Evolutionary conservation across 768 basidiomycete species (phyloP), one percentile per base, ranked within the genome.

Genomic region (Lentinus tigrinus): DNA sequence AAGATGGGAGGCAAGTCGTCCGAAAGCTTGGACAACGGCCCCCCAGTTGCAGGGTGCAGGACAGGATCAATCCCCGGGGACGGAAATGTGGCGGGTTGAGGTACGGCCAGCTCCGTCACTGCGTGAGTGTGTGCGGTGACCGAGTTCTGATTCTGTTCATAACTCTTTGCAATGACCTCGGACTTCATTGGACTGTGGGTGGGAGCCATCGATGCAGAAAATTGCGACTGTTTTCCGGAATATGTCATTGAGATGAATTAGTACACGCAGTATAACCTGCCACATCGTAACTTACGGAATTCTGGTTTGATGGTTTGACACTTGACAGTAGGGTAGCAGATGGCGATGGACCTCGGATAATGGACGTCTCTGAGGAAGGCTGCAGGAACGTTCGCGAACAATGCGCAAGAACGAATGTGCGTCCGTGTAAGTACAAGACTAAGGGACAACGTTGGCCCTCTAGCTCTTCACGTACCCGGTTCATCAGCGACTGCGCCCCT

Each of bases 401-500:
- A 8, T 6, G 24, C 21, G 14, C 19, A 24, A 9, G 21, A 14
- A 7, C 24, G 13, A 23, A 21, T n/a, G 10, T 6, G 10, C 43
- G 39, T 17, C 6, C 19, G 39, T 40, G 14, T 16, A 3, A 16
- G 14, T 17, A 16, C 17, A 13, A 27, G 3, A n/a, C 27, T 10
- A 2, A 26, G 31, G 3, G 3, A 31, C 31, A 8, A 39, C n/a
- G 46, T 8, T 40, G 11, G 9, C 39, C 39, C 14, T 10, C 11
- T 17, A 57, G 9, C 16, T 28, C 23, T 17, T 54, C 1, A 54
- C 58, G 52, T 34, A 59, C 58, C 48, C 38, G 52, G 19, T 23
- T 26, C 9, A 10, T 11, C 21, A 40, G 19, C 27, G 47, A 36
- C 39, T 34, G 14, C 31, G 21, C 14, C 17, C 16, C 47, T 38